A percentile compares a stretch with the other conserved stretches of the same genome.
phyloP scores from a whole-genome alignment of 1,284 basidiomycete genomes.

The Ustilago lituana region DNA sequence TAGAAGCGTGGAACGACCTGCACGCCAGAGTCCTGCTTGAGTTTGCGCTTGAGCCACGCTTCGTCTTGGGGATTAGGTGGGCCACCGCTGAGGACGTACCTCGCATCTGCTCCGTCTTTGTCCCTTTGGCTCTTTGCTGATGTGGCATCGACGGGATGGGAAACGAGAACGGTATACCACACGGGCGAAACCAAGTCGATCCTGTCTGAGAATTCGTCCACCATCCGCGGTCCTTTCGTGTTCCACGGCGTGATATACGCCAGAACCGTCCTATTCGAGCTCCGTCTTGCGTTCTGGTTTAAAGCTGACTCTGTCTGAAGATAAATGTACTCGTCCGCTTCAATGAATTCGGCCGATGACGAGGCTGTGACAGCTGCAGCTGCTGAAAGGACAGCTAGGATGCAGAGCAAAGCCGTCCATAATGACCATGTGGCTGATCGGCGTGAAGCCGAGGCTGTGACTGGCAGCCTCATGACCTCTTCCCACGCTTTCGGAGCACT shows the following conservation, averaged over 20 bases:
- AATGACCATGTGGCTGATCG: neutral
- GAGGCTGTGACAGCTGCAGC: neutral
- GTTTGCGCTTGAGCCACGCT: slow-evolving; percentile 22
- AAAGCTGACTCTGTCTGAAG: slow-evolving; percentile 1
- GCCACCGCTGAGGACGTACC: slow-evolving; percentile 42
- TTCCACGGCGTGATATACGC: slow-evolving; percentile 59
- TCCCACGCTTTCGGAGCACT: too few species aligned
- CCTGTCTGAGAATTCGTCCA: slow-evolving; percentile 27
- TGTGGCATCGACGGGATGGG: too few species aligned
- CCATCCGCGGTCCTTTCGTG: slow-evolving; percentile 18
- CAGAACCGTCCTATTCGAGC: slow-evolving; percentile 20
- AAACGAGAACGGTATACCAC: slow-evolving; percentile 52
- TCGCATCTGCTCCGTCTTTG: slow-evolving; percentile 1
- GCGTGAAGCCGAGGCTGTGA: too few species aligned
- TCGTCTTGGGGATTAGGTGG: slow-evolving; percentile 16
- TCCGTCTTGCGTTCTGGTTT: neutral
- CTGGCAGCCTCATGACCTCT: too few species aligned
- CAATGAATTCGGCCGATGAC: slow-evolving; percentile 1
- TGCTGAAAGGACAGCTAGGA: neutral
- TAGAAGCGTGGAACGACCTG: slow-evolving; percentile 43
- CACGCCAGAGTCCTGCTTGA: neutral
- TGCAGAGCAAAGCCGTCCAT: neutral
- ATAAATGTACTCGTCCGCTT: slow-evolving; percentile 29
- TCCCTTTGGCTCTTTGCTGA: too few species aligned
- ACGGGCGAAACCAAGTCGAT: slow-evolving; percentile 49